A percentile compares a stretch with the other conserved stretches of the same genome.
phyloP scores from a whole-genome alignment of 208 protist species.

The Novymonas esmeraldas region DNA sequence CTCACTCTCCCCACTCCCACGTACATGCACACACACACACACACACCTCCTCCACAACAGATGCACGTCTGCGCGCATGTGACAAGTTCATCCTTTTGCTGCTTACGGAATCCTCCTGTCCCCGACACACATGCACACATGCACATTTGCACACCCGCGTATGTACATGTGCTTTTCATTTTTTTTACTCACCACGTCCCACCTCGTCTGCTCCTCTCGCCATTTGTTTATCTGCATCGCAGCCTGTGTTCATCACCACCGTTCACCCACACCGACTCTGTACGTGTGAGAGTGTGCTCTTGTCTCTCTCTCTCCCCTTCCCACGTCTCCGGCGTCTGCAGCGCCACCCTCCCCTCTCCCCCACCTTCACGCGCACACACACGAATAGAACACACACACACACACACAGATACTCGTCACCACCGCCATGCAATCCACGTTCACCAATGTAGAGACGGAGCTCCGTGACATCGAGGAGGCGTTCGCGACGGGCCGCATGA shows the following conservation, averaged over 20 bases:
- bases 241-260: too few relatives aligned
- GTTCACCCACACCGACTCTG: too few relatives aligned
- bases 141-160: background rate
- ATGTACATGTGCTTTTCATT: background rate
- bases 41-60: too few relatives aligned
- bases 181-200: background rate
- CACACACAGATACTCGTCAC: slow-evolving; percentile 1
- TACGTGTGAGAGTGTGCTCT: too few relatives aligned
- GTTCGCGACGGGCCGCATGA: slow-evolving; percentile 84
- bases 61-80: too few relatives aligned
- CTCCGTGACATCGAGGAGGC: slow-evolving; percentile 83
- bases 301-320: too few relatives aligned
- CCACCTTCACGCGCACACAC: background rate
- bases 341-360: background rate
- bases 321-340: too few relatives aligned
- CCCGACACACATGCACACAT: background rate
- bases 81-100: too few relatives aligned
- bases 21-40: background rate
- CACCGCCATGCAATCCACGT: slow-evolving; percentile 59
- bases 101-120: too few relatives aligned
- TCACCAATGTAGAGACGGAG: slow-evolving; percentile 77
- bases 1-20: background rate
- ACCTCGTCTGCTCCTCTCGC: too few relatives aligned
- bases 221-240: too few relatives aligned
- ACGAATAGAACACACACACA: background rate